Evolutionary conservation across 345 rosid genomes (phyloP).

Genomic region (Rhodamnia rubescens): DNA sequence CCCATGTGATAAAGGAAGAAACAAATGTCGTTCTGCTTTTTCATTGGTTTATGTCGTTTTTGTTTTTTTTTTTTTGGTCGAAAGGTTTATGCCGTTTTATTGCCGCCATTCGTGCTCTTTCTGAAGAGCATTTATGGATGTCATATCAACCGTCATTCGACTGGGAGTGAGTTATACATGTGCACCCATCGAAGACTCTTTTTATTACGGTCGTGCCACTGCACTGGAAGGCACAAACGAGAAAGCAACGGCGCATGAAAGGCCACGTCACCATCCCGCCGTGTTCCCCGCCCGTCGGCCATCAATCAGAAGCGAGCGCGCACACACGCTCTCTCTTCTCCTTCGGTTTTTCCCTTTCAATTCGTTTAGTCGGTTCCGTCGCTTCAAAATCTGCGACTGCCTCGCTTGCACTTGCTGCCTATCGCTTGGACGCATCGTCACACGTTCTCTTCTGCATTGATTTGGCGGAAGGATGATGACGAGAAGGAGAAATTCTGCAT

Average conservation of each 20-base stretch:
- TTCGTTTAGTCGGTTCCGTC: not conserved
- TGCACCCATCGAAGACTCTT: not conserved
- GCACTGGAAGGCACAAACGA: not conserved
- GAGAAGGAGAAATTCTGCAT: conserved; percentile 21
- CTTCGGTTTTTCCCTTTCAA: not conserved
- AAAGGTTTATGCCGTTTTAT: not conserved
- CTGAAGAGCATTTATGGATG: not conserved
- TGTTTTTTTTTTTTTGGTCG: too few species aligned
- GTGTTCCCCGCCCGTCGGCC: not conserved
- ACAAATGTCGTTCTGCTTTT: not conserved
- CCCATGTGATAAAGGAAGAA: not conserved
- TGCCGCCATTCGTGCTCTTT: not conserved
- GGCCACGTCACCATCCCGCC: not conserved
- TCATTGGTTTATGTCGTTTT: not conserved
- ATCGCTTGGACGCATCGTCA: not conserved
- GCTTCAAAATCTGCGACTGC: not conserved
- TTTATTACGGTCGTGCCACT: not conserved
- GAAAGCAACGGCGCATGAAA: not conserved
- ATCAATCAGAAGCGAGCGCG: not conserved
- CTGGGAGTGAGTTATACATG: not conserved
- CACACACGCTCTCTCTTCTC: not conserved
- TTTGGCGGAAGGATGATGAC: conserved; percentile 5
- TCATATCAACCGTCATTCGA: not conserved
- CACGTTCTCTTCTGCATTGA: not conserved
- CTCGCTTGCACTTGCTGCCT: not conserved